A percentile compares a stretch with the other conserved stretches of the same genome.
Conservation (phyloP, 1,284 basidiomycete genomes). For the Apiotrichum akiyoshidainum region DNA sequence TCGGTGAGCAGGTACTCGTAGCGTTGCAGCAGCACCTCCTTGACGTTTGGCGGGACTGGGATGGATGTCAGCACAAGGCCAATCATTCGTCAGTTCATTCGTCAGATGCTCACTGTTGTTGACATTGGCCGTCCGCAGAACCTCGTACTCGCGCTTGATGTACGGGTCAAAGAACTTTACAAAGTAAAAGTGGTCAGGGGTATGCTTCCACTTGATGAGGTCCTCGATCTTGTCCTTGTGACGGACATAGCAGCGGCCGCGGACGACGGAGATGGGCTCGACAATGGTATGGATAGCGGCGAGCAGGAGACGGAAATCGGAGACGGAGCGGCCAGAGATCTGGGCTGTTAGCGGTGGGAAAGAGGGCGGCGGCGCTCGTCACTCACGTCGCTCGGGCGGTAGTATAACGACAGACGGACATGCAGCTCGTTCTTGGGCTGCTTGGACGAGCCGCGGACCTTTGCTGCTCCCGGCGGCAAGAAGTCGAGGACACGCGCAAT, state of each 20-base stretch:
- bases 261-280: conserved; percentile 84
- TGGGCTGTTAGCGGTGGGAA: conserved; percentile 11
- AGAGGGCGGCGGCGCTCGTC: too few species aligned
- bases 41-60: conserved; percentile 73
- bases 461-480: conserved; percentile 59
- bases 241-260: conserved; percentile 85
- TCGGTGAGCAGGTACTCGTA: conserved; percentile 96
- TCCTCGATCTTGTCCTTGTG: conserved; percentile 93
- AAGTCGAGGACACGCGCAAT: conserved; percentile 96
- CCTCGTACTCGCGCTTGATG: conserved; percentile 96
- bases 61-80: too few species aligned
- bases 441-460: conserved; percentile 35
- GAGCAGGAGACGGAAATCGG: conserved; percentile 82
- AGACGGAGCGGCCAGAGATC: conserved; percentile 53
- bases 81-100: too few species aligned
- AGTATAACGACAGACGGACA: conserved; percentile 87
- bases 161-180: conserved; percentile 92
- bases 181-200: conserved; percentile 93
- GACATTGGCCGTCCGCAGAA: conserved; percentile 79
- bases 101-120: conserved; percentile 69
- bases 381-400: conserved; percentile 63
- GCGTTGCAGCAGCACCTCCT: conserved; percentile 68
- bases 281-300: conserved; percentile 94
- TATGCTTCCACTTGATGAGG: conserved; percentile 89
- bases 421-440: conserved; percentile 37